Evolutionary conservation across 164 flowering plant species (phyloP), one percentile per base, ranked within the genome.

Genomic region (Protea cynaroides): DNA sequence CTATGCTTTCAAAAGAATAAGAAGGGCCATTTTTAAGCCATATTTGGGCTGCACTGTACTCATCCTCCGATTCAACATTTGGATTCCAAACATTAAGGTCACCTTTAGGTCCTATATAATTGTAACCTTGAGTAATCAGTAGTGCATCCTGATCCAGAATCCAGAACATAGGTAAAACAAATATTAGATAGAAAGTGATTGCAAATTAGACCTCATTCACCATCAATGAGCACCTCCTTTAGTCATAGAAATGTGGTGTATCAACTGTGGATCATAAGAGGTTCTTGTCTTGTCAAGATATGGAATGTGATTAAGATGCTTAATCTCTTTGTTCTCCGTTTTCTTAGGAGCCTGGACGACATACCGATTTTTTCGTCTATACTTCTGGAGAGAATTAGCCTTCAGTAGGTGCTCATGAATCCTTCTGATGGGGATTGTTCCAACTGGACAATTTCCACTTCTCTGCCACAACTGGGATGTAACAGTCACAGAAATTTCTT

Each of bases 401-500:
- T 37, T 54, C 8, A 66, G 50, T 13, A 68, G 53, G 5, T n/a
- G 56, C 7, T 65, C 68, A 34, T 22, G 65, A 57, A 53, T 58
- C 65, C 90, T 79, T 36, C 83, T 73, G 14, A 83, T 59, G 9
- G 87, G 90, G 18, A 86, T 58, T 23, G 87, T 82, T 64, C 85
- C 87, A 14, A 71, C 37, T 0, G 90, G 90, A 57, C 90, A 86
- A 25, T 72, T 81, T 62, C 90, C 90, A 64, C 66, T 79, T 71
- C 58, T 82, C 12, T 66, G 80, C 86, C 90, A 86, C 40, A 67
- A 7, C 38, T 83, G 86, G 24, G 69, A 25, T 37, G n/a, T 11
- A 6, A 1, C 56, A 43, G n/a, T 59, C 83, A 50, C 34, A 62
- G 0, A 83, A 37, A 9, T 4, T 9, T 37, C 40, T 4, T 37